Evolutionary conservation across 164 flowering plant genomes (phyloP).

Genomic region (Piper betle): DNA sequence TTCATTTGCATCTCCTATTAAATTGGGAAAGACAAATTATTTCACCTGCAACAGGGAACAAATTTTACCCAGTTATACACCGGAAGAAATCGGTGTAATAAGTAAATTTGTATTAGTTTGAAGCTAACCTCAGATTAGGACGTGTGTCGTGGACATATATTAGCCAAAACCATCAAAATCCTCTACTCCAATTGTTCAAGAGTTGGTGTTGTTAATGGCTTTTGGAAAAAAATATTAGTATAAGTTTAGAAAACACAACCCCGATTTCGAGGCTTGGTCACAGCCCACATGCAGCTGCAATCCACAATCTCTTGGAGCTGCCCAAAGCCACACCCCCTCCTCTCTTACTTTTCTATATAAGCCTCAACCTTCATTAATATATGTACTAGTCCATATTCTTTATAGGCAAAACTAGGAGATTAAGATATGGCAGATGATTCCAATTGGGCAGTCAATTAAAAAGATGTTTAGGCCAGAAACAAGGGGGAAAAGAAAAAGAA

Average conservation of each 20-base stretch:
- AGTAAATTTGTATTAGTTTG: background rate
- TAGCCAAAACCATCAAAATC: background rate
- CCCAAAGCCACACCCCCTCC: background rate
- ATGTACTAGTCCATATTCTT: background rate
- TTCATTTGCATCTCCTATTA: too few species aligned
- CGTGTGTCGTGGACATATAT: background rate
- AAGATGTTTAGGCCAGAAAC: conserved; percentile 2
- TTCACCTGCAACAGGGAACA: too few species aligned
- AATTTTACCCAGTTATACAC: background rate
- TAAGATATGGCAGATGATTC: conserved; percentile 2
- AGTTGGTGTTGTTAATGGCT: background rate
- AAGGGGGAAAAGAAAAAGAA: conserved; percentile 2
- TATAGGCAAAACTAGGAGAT: background rate
- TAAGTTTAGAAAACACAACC: conserved; percentile 10
- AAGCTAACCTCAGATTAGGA: background rate
- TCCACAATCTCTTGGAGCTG: conserved; percentile 1
- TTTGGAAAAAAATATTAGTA: background rate
- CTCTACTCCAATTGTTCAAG: background rate
- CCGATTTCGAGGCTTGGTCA: conserved; percentile 19
- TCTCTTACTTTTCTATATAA: background rate
- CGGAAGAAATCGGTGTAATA: background rate
- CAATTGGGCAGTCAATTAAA: conserved; percentile 1
- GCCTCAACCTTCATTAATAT: background rate
- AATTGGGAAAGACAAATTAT: too few species aligned
- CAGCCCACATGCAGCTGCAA: conserved; percentile 20